Percentiles rank a stretch among this genome's conserved stretches.
phyloP scores from a whole-genome alignment of 2,329 filamentous ascomycete genomes.

The Ascochyta lentis region DNA sequence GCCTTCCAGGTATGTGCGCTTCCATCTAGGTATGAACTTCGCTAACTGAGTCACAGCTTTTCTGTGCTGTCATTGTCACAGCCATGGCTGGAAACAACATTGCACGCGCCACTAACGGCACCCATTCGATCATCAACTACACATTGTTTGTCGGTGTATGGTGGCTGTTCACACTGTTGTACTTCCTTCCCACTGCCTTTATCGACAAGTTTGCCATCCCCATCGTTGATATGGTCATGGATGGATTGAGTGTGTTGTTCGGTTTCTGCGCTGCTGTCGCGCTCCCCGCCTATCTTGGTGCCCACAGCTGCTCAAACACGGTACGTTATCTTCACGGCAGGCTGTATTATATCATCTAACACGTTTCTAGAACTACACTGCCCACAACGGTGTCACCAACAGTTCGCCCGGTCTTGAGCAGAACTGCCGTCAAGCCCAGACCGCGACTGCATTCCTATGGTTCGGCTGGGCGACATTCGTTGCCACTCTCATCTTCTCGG shows the following conservation, averaged over 20 bases:
- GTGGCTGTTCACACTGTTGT: conserved; percentile 69
- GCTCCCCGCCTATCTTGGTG: conserved; percentile 71
- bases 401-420: conserved; percentile 65
- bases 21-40: background rate
- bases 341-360: conserved; percentile 5
- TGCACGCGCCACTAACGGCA: conserved; percentile 58
- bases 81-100: conserved; percentile 70
- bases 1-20: conserved; percentile 48
- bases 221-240: conserved; percentile 62
- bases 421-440: conserved; percentile 78
- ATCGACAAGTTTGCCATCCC: conserved; percentile 61
- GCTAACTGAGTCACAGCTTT: conserved; percentile 53
- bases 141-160: conserved; percentile 74
- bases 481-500: conserved; percentile 62
- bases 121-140: conserved; percentile 64
- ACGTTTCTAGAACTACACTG: conserved; percentile 48
- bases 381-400: conserved; percentile 66
- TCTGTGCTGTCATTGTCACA: conserved; percentile 67
- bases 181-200: conserved; percentile 65
- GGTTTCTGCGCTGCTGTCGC: conserved; percentile 74
- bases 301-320: conserved; percentile 69
- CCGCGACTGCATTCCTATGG: conserved; percentile 77
- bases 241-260: conserved; percentile 69
- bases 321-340: conserved; percentile 50
- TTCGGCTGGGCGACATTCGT: conserved; percentile 73